A percentile compares a stretch with the other conserved stretches of the same genome.
Conservation (phyloP, 169 alveolate genomes). For the Neospora caninum region DNA sequence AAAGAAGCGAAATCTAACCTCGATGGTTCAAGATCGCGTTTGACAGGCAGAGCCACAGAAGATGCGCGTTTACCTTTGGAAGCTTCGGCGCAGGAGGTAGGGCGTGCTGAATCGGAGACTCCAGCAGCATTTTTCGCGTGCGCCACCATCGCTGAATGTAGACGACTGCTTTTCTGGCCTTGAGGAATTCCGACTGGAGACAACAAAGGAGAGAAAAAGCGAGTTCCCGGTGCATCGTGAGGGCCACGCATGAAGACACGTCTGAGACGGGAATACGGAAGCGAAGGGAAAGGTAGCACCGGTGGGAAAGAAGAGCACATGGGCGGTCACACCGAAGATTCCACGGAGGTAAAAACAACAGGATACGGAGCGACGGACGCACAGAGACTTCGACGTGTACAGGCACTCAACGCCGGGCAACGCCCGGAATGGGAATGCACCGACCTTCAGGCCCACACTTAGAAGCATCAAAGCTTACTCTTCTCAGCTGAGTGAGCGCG, state of each 20-base stretch:
- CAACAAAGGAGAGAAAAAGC: background rate
- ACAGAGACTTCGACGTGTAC: too few relatives aligned
- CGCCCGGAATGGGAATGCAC: too few relatives aligned
- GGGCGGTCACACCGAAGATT: too few relatives aligned
- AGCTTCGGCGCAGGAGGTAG: conserved; percentile 2
- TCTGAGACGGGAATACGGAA: background rate
- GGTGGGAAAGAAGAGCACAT: too few relatives aligned
- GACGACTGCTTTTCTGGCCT: conserved; percentile 71
- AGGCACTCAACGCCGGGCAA: too few relatives aligned
- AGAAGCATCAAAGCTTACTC: conserved; percentile 47
- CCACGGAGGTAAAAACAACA: background rate
- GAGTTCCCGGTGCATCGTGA: too few relatives aligned
- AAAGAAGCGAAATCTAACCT: too few relatives aligned
- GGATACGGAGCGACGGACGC: too few relatives aligned
- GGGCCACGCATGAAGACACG: background rate
- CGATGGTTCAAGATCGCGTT: too few relatives aligned
- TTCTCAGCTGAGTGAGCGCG: conserved; percentile 74
- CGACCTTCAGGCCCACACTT: too few relatives aligned
- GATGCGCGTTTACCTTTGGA: background rate
- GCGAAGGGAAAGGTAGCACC: too few relatives aligned
- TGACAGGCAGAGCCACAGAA: too few relatives aligned
- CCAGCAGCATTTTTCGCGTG: background rate
- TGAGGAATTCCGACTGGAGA: conserved; percentile 56
- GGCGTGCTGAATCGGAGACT: background rate
- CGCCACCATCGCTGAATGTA: conserved; percentile 81